Base-by-base conservation (phyloP, 768 basidiomycete genomes). In the Tricholoma flavovirens region DNA sequence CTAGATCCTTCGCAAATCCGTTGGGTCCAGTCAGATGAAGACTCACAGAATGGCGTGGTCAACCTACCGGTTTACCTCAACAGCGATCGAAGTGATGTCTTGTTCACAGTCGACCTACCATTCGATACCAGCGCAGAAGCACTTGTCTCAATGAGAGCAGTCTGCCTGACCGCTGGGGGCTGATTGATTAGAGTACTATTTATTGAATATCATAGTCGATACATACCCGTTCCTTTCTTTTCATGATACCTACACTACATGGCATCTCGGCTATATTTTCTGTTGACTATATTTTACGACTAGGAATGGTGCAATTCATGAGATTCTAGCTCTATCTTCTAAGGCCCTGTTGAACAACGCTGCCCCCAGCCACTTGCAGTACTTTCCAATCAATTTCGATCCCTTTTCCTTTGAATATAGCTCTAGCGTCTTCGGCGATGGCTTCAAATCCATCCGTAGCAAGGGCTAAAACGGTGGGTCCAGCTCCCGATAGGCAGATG, bases 401-500 rank as follows among this genome's bases (percentile, higher is more conserved):
- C 5, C 81, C 82, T 53, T 86, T 80, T 46, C 75, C 70, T 54
- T 74, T 74, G 71, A 98, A 97, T 42, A 95, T 87, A 24, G 71
- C 69, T 15, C 84, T 77, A 8, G 92, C 94, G 61, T 87, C 88
- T 62, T 86, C 81, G 4, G 92, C 94, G 57, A 98, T 97, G 6
- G 75, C 76, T 45, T 93, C 90, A 63, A 90, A 98, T 22, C 87
- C 86, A 32, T 73, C 71, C 0, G 91, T 94, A 2, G 97, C 97
- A 15, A 99, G 82, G 1, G 97, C 97, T 59, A 99, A 82, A 59
- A 98, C 97, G 5, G 97, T 98, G 3, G 97, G 97, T 0, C 97
- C 97, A 4, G 97, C 97, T 6, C 97, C 97, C 2, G 96, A 98
- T 32, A 99, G 83, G 69, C 97, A 98, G 54, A 98, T 97, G 4